These are phyloP conservation scores for Phyllosticta ampelicida DNA, from an alignment of 2,329 filamentous ascomycete species.

Conservation along the genomic window DNA sequence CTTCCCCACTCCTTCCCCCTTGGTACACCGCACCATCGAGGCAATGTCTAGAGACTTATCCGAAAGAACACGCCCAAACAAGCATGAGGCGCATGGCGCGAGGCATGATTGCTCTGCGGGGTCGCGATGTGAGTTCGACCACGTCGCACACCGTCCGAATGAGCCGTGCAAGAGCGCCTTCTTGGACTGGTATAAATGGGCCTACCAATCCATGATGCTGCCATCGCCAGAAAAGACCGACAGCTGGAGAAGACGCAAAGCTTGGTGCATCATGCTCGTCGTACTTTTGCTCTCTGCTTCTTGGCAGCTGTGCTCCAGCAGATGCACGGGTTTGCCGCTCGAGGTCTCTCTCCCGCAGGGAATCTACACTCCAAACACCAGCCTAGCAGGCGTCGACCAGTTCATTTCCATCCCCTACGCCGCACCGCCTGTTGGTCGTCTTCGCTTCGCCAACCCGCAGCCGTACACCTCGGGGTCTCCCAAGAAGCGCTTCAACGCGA, in stretches of 20 bases:
- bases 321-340: background rate
- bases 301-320: background rate
- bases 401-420: conserved; percentile 11
- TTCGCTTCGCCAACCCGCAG: conserved; percentile 8
- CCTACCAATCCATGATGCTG: background rate
- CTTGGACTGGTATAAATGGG: background rate
- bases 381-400: background rate
- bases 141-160: background rate
- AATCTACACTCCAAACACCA: conserved; percentile 2
- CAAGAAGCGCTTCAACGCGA: conserved; percentile 29
- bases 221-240: background rate
- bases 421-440: conserved; percentile 2
- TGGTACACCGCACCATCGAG: background rate
- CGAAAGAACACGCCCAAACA: background rate
- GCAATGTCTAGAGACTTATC: background rate
- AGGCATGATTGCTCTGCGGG: background rate
- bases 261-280: background rate
- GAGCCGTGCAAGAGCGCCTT: background rate
- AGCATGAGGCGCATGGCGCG: background rate
- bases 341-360: background rate
- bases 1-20: no score
- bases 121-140: background rate
- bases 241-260: background rate
- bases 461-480: conserved; percentile 26
- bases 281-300: background rate